Conservation (phyloP, 768 basidiomycete genomes). For the Crucibulum laeve region DNA sequence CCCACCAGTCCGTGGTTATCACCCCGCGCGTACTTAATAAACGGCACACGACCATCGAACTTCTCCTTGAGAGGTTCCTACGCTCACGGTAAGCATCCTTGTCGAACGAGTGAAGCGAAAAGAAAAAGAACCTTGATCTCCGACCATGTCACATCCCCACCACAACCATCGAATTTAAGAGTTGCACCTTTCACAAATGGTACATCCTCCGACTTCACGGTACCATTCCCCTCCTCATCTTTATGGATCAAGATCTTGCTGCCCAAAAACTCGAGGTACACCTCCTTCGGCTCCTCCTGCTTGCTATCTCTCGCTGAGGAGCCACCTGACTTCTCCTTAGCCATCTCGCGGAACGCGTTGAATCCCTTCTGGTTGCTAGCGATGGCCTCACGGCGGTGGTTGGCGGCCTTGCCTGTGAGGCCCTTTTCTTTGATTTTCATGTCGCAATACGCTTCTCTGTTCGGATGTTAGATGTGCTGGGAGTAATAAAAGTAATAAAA, state of each 20-base stretch:
- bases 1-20: slow-evolving; percentile 49
- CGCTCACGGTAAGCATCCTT: background rate
- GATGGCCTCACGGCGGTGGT: slow-evolving; percentile 51
- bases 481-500: background rate
- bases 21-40: slow-evolving; percentile 45
- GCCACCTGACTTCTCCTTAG: slow-evolving; percentile 29
- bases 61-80: slow-evolving; percentile 46
- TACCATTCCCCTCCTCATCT: slow-evolving; percentile 58
- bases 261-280: slow-evolving; percentile 75
- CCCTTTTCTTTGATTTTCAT: slow-evolving; percentile 98
- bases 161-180: slow-evolving; percentile 54
- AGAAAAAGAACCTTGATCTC: slow-evolving; percentile 45
- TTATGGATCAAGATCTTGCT: slow-evolving; percentile 59
- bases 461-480: background rate
- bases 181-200: slow-evolving; percentile 53
- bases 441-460: slow-evolving; percentile 80
- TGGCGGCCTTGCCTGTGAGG: slow-evolving; percentile 67
- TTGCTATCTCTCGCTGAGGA: slow-evolving; percentile 23
- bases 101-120: background rate
- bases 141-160: slow-evolving; percentile 41
- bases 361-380: slow-evolving; percentile 53
- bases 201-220: slow-evolving; percentile 56
- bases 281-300: slow-evolving; percentile 40
- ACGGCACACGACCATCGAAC: slow-evolving; percentile 45
- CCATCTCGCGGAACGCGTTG: slow-evolving; percentile 76